phyloP scores from a whole-genome alignment of 768 basidiomycete species.

The Xerocomus spinulosus region DNA sequence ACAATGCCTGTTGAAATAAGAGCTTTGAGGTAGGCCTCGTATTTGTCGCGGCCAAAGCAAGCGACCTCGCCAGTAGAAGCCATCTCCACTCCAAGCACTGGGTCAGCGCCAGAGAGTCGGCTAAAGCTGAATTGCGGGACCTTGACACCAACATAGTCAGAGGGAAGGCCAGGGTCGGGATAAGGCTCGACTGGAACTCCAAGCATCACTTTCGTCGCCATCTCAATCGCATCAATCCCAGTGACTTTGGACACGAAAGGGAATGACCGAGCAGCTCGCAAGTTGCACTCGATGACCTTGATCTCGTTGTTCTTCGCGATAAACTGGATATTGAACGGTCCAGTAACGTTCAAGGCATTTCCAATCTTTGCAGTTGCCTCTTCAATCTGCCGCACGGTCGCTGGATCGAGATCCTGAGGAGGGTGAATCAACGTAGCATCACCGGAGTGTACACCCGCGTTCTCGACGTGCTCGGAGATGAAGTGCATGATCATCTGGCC shows the following conservation, averaged over 20 bases:
- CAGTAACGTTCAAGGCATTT: constrained; percentile 95
- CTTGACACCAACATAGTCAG: constrained; percentile 97
- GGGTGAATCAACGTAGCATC: constrained; percentile 98
- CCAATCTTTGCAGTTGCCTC: constrained; percentile 98
- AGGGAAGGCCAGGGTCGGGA: constrained; percentile 80
- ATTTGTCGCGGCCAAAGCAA: constrained; percentile 96
- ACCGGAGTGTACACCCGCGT: constrained; percentile 97
- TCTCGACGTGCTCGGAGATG: constrained; percentile 99
- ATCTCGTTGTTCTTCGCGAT: constrained; percentile 99
- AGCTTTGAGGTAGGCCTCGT: constrained; percentile 97
- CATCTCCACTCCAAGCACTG: constrained; percentile 98
- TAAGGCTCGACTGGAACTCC: constrained; percentile 85
- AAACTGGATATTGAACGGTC: constrained; percentile 99
- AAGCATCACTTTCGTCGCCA: constrained; percentile 99
- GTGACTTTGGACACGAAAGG: constrained; percentile 99
- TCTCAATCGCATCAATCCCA: constrained; percentile 95
- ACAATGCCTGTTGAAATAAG: constrained; percentile 94
- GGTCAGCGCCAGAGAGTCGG: constrained; percentile 93
- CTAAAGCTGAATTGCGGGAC: constrained; percentile 99
- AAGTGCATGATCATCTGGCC: constrained; percentile 99
- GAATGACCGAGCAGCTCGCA: constrained; percentile 96
- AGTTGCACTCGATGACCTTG: constrained; percentile 99
- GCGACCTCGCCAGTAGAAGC: constrained; percentile 99
- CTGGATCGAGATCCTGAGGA: constrained; percentile 95
- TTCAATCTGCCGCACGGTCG: constrained; percentile 93